A percentile compares a stretch with the other conserved stretches of the same genome.
Conservation (phyloP, 2,329 filamentous ascomycete species). For the Periconia macrospinosa region DNA sequence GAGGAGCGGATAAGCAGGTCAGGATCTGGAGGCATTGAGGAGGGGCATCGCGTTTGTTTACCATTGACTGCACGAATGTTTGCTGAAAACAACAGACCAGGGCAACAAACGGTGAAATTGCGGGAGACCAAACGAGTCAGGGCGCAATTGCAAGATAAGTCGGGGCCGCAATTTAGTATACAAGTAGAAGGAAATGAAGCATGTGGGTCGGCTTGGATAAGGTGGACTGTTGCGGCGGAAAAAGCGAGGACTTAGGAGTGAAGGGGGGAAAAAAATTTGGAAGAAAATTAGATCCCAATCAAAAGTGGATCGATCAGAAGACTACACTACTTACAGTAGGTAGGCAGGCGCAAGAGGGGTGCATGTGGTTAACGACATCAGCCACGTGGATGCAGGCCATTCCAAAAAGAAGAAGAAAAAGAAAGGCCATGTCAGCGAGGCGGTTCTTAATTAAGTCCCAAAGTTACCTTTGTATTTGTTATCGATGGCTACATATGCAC, state of each 20-base stretch:
- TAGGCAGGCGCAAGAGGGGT: no score
- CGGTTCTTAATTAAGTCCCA: no score
- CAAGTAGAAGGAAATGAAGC: not conserved
- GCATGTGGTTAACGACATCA: no score
- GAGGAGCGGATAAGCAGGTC: slow-evolving; percentile 84
- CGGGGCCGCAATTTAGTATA: not conserved
- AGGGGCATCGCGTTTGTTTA: not conserved
- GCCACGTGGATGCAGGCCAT: no score
- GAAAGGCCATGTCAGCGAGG: no score
- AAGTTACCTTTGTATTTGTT: no score
- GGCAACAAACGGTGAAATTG: no score
- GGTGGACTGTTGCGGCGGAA: not conserved
- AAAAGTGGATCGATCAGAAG: no score
- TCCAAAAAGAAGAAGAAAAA: no score
- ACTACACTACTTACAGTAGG: no score
- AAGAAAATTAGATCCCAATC: not conserved
- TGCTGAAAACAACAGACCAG: not conserved
- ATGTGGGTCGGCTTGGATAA: not conserved
- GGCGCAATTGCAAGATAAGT: not conserved
- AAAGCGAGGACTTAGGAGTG: not conserved
- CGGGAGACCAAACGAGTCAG: not conserved
- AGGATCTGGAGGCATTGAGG: slow-evolving; percentile 65
- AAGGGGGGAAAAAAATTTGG: not conserved
- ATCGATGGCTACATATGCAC: no score
- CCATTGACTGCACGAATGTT: not conserved